Evolutionary conservation across 1,284 basidiomycete species (phyloP).

Genomic region (Malassezia dermatis): DNA sequence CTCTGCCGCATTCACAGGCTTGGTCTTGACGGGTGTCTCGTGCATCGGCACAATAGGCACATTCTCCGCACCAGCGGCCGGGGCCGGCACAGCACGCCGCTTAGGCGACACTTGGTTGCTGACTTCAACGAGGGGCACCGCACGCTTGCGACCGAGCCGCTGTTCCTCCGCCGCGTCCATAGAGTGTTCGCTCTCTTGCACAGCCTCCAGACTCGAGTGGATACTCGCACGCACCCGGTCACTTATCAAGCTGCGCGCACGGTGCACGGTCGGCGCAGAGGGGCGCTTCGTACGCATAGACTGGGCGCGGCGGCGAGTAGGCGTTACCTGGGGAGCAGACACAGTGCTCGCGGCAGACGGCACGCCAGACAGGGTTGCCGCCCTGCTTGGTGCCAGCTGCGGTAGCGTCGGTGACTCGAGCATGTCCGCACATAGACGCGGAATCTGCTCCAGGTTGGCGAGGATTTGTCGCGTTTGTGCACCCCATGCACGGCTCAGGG

Average conservation of each 20-base stretch:
- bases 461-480: neutral
- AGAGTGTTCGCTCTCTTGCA: conserved; percentile 3
- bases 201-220: conserved; percentile 13
- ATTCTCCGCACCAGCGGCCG: neutral
- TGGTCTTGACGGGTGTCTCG: neutral
- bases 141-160: conserved; percentile 1
- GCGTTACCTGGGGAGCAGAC: neutral
- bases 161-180: neutral
- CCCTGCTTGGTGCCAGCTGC: neutral
- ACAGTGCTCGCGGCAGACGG: neutral
- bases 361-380: neutral
- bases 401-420: conserved; percentile 5
- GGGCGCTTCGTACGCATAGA: conserved; percentile 1
- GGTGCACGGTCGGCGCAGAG: conserved; percentile 5
- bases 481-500: conserved; percentile 2
- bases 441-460: neutral
- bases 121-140: conserved; percentile 6
- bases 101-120: conserved; percentile 12
- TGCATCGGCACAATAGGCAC: neutral
- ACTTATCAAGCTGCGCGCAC: conserved; percentile 13
- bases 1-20: neutral
- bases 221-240: conserved; percentile 13
- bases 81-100: conserved; percentile 1
- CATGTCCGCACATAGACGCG: conserved; percentile 9
- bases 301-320: conserved; percentile 10